A percentile compares a stretch with the other conserved stretches of the same genome.
phyloP scores from a whole-genome alignment of 768 basidiomycete genomes.

The Hericium erinaceus region DNA sequence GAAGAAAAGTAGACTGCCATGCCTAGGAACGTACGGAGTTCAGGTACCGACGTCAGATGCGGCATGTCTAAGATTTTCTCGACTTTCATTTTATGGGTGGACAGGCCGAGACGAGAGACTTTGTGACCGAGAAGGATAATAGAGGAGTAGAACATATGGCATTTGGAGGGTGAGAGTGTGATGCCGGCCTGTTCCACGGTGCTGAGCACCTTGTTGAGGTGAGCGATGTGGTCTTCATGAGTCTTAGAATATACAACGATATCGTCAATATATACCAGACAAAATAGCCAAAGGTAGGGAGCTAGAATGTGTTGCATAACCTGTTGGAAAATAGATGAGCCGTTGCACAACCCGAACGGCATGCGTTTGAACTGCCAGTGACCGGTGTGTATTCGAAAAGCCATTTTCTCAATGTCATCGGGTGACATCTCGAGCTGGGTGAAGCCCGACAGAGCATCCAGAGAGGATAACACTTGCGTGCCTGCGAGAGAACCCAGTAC shows the following conservation, averaged over 20 bases:
- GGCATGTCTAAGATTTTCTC: too few relatives aligned
- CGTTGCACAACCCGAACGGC: slow-evolving; percentile 26
- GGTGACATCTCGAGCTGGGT: slow-evolving; percentile 31
- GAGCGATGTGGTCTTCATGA: too few relatives aligned
- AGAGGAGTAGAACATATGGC: too few relatives aligned
- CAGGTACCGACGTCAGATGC: too few relatives aligned
- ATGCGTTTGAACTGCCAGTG: slow-evolving; percentile 32
- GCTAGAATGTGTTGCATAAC: too few relatives aligned
- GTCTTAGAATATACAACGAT: too few relatives aligned
- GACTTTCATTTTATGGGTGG: too few relatives aligned
- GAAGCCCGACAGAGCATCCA: too few relatives aligned
- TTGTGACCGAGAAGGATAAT: too few relatives aligned
- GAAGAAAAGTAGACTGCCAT: slow-evolving; percentile 30
- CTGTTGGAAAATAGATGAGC: slow-evolving; percentile 31
- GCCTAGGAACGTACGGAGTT: slow-evolving; percentile 23
- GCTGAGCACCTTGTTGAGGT: slow-evolving; percentile 23
- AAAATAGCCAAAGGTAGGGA: too few relatives aligned
- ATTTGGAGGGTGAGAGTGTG: slow-evolving; percentile 21
- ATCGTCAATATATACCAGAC: too few relatives aligned
- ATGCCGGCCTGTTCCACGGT: slow-evolving; percentile 17
- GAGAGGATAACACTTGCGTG: slow-evolving; percentile 22
- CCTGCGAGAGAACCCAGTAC: slow-evolving; percentile 10
- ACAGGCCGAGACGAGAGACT: too few relatives aligned
- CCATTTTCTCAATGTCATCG: slow-evolving; percentile 28
- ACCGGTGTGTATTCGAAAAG: slow-evolving; percentile 31